These are phyloP conservation scores for Viridothelium virens DNA, from an alignment of 495 filamentous ascomycete genomes.

Conservation along the genomic window DNA sequence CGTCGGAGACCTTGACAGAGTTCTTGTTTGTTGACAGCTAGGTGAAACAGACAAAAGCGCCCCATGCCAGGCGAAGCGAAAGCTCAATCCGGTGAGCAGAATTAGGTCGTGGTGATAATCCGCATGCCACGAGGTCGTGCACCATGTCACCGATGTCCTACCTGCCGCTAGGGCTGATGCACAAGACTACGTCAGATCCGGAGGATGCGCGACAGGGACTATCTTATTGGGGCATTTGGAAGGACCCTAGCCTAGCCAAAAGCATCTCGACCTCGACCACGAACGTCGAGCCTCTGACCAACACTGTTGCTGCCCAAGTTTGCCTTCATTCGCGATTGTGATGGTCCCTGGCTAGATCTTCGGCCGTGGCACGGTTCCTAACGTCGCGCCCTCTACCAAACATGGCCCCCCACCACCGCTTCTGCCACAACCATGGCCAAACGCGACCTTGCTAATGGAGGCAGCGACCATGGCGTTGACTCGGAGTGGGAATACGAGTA, in stretches of 20 bases:
- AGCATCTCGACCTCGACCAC: not conserved
- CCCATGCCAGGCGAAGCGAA: slow-evolving; percentile 5
- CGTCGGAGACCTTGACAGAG: not conserved
- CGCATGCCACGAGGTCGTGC: not conserved
- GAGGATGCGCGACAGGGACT: too few species aligned
- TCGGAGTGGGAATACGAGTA: slow-evolving; percentile 60
- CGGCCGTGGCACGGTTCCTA: not conserved
- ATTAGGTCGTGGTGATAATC: not conserved
- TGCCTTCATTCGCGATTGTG: not conserved
- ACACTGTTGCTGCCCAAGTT: not conserved
- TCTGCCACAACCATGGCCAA: not conserved
- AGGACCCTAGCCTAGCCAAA: not conserved
- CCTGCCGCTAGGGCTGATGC: slow-evolving; percentile 10
- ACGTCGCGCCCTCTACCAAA: not conserved
- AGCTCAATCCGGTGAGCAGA: not conserved
- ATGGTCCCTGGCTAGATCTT: not conserved
- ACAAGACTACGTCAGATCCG: not conserved
- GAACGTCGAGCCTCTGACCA: too few species aligned
- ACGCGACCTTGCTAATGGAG: not conserved
- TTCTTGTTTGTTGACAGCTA: not conserved
- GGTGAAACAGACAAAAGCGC: not conserved
- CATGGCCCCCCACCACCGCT: not conserved
- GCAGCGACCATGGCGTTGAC: slow-evolving; percentile 21
- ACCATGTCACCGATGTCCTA: not conserved
- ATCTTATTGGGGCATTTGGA: too few species aligned